Evolutionary conservation across 345 rosid species (phyloP).

Genomic region (Citrus trifoliata): DNA sequence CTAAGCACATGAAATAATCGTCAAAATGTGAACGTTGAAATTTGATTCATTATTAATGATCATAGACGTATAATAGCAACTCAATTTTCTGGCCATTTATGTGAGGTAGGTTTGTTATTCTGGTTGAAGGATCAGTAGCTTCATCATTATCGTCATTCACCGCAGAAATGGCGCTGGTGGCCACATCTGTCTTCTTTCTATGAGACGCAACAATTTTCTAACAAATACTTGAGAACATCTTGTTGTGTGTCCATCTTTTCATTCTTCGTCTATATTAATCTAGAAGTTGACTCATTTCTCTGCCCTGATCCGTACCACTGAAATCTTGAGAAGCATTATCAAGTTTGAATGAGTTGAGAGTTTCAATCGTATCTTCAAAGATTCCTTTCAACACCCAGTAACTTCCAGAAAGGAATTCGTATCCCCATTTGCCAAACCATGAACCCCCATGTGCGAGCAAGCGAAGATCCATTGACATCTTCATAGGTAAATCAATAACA

Average conservation of each 20-base stretch:
- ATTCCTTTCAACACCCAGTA: constrained; percentile 59
- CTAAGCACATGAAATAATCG: too few relatives aligned
- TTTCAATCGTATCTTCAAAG: constrained; percentile 55
- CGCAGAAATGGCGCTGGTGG: too few relatives aligned
- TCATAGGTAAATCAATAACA: constrained; percentile 63
- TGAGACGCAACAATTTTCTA: background rate
- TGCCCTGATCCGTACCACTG: constrained; percentile 17
- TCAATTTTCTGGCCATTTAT: too few relatives aligned
- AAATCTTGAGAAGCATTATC: constrained; percentile 45
- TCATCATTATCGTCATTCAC: too few relatives aligned
- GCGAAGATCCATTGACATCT: constrained; percentile 59
- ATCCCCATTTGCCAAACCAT: constrained; percentile 87
- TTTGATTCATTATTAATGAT: too few relatives aligned
- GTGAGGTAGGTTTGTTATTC: too few relatives aligned
- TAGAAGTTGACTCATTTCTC: constrained; percentile 44
- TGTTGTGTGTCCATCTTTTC: constrained; percentile 25
- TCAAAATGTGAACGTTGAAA: too few relatives aligned
- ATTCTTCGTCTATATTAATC: constrained; percentile 45
- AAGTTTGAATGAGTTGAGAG: constrained; percentile 54
- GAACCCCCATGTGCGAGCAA: constrained; percentile 82
- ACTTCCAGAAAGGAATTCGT: constrained; percentile 66
- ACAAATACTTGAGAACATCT: constrained; percentile 34
- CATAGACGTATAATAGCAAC: too few relatives aligned
- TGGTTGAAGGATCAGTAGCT: too few relatives aligned
- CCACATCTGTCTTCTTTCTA: too few relatives aligned